Evolutionary conservation across 2,329 filamentous ascomycete species (phyloP), one percentile per base, ranked within the genome.

Genomic region (Helotiales sp.): DNA sequence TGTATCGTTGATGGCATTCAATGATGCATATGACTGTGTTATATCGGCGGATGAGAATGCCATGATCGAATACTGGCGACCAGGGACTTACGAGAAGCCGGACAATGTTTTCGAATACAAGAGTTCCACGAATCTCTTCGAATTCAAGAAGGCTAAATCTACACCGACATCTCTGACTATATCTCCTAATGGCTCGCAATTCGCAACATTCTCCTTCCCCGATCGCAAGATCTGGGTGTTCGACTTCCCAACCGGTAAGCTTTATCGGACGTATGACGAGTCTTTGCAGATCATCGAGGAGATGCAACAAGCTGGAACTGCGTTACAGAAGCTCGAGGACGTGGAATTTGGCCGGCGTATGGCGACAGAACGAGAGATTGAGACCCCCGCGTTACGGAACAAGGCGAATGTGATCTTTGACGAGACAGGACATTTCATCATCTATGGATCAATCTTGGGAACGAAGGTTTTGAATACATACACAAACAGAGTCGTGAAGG

Each of bases 41-140:
- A 82, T 98, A 6, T 98, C 96, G 1, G 90, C 90, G 0, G 96
- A 99, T 72, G 89, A 95, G 72, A 87, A 88, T 63, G 95, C 96
- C 26, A 98, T 98, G 95, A 78, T 99, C 10, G 96, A 99, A 79
- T 99, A 99, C 80, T 99, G 96, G 96, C 87, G 87, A 66, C 93
- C 96, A 0, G 87, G 86, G 69, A 89, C 83, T 45, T 97, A 93
- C 78, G 93, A 97, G 75, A 97, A 98, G 79, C 96, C 96, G 0
- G 90, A 93, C 72, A 93, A 88, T 61, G 93, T 99, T 20, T 99
- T 97, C 77, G 87, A 93, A 72, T 92, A 93, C 81, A 99, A 99
- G 81, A 97, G 93, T 77, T 90, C 92, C 1, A 99, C 96, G 2
- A 96, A 92, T 75, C 84, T 99, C 0, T 99, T 98, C 76, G 95